Evolutionary conservation across 345 rosid genomes (phyloP), one percentile per base, ranked within the genome.

Genomic region (Bruguiera parviflora): DNA sequence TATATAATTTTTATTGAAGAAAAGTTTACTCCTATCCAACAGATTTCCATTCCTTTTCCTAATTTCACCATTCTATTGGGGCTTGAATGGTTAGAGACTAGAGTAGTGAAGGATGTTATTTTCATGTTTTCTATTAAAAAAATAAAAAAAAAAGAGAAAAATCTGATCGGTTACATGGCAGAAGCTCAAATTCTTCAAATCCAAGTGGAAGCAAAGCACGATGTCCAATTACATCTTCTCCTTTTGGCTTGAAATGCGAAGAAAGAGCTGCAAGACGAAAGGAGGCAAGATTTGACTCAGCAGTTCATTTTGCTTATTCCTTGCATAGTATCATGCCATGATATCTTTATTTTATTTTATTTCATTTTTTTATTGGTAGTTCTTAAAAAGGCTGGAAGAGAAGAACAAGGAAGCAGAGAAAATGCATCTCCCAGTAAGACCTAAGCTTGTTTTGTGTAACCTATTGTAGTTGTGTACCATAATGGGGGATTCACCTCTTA

Each of bases 261-360:
- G 96, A 92, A 82, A 82, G 97, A 70, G 97, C 91, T 11, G 84
- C 81, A 63, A 92, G 78, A 85, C 80, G 94, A 77, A 95, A 79
- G 78, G 96, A 90, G 99, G 97, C 80, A 84, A 62, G 78, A 64
- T 25, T 58, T 31, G 46, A 64, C 51, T 63, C 47, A 25, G 27
- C 21, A 18, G 8, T 39, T 28, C 52, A 28, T 49, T 71, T 62
- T 47, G 11, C 58, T 51, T 51, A 47, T 8, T 69, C 39, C 58
- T 70, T 22, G 16, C 22, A 29, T 56, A 51, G 53, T 76, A 71
- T 52, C 52, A 46, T 58, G 9, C 35, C 20, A 53, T 67, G 49
- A 20, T 16, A 53, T 16, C 56, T 15, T 10, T 22, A 58, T 52
- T 58, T 66, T 66, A 58, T 19, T 32, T 47, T 1, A n/a, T 77